Evolutionary conservation across 768 basidiomycete species (phyloP).

Genomic region (Termitomyces sp.): DNA sequence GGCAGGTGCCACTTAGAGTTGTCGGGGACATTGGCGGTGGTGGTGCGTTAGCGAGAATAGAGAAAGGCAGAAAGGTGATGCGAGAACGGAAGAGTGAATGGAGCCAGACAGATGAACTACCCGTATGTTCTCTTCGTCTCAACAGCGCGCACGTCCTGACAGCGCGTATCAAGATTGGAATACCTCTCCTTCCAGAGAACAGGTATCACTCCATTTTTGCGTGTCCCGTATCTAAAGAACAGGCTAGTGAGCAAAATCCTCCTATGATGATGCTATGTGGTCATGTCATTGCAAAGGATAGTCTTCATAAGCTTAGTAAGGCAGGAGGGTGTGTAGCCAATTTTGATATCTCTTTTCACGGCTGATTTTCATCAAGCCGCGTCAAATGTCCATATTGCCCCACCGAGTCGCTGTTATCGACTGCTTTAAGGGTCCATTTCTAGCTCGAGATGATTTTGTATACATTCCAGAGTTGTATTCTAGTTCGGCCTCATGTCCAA

Average conservation of each 20-base stretch:
- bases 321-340: slow-evolving; percentile 50
- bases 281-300: slow-evolving; percentile 92
- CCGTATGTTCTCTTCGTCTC: slow-evolving; percentile 41
- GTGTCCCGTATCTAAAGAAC: slow-evolving; percentile 97
- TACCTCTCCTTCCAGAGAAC: slow-evolving; percentile 79
- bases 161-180: slow-evolving; percentile 68
- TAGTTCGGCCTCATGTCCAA: not conserved
- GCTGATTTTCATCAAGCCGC: slow-evolving; percentile 42
- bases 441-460: slow-evolving; percentile 22
- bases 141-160: not conserved
- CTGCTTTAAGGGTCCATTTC: slow-evolving; percentile 65
- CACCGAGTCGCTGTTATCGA: slow-evolving; percentile 55
- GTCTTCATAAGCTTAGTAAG: slow-evolving; percentile 85
- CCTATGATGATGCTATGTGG: slow-evolving; percentile 98
- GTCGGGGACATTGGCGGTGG: slow-evolving; percentile 92
- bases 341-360: not conserved
- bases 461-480: not conserved
- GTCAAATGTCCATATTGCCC: slow-evolving; percentile 99
- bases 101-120: slow-evolving; percentile 84
- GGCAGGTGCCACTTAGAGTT: slow-evolving; percentile 82
- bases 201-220: slow-evolving; percentile 97
- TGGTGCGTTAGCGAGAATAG: slow-evolving; percentile 86
- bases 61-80: slow-evolving; percentile 93
- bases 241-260: slow-evolving; percentile 87
- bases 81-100: slow-evolving; percentile 91